Percentiles rank a stretch among this genome's conserved stretches.
These are phyloP conservation scores for Lentinula detonsa DNA, from an alignment of 768 basidiomycete species.

Conservation along the genomic window DNA sequence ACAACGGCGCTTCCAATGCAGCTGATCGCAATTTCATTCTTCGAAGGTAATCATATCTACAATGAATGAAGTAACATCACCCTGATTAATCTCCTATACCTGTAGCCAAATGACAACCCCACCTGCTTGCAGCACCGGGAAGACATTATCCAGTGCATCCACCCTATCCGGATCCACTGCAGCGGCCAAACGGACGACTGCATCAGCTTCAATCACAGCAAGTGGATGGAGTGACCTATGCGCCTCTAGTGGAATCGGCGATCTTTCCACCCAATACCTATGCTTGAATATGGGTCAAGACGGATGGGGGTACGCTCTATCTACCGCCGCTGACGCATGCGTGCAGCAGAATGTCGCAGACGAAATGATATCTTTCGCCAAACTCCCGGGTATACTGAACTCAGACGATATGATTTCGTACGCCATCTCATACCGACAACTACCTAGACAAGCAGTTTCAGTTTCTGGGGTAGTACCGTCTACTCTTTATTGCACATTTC, in stretches of 20 bases:
- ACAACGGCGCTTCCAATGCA: neutral
- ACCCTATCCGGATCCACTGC: neutral
- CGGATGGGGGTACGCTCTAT: conserved; percentile 35
- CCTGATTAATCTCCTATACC: conserved; percentile 12
- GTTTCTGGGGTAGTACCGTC: conserved; percentile 37
- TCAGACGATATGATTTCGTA: conserved; percentile 31
- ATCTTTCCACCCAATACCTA: conserved; percentile 31
- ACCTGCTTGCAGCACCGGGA: neutral
- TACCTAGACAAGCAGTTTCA: conserved; percentile 37
- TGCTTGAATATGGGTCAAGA: conserved; percentile 37
- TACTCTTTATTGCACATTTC: conserved; percentile 36
- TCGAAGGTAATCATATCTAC: neutral
- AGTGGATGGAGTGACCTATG: conserved; percentile 42
- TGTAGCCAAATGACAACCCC: neutral
- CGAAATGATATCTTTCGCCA: conserved; percentile 45
- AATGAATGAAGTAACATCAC: neutral
- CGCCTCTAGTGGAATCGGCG: conserved; percentile 29
- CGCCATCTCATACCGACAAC: conserved; percentile 35
- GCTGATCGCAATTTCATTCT: neutral
- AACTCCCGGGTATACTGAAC: conserved; percentile 34
- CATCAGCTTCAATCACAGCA: conserved; percentile 30
- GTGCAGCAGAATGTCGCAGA: conserved; percentile 45
- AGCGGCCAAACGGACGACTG: conserved; percentile 13
- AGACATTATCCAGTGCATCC: neutral
- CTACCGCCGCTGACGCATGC: conserved; percentile 39